These are phyloP conservation scores for Suhomyces sp. DNA, from an alignment of 805 yeast species.

Conservation along the genomic window DNA sequence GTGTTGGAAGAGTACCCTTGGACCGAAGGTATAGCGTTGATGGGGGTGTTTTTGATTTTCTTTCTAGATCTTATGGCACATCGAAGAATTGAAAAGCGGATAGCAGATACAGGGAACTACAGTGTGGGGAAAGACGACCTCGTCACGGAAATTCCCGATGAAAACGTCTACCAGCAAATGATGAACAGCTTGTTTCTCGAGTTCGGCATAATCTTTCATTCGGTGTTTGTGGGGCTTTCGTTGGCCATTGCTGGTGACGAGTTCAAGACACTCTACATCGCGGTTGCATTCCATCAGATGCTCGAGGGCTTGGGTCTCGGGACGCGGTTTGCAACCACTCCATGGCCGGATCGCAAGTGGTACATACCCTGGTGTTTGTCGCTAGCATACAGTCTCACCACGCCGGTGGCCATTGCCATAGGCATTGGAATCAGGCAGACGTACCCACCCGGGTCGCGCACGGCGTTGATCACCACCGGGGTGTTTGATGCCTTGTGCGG, in stretches of 20 bases:
- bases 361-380: slow-evolving; percentile 46
- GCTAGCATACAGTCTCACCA: slow-evolving; percentile 40
- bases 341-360: slow-evolving; percentile 26
- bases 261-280: slow-evolving; percentile 26
- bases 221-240: slow-evolving; percentile 32
- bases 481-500: slow-evolving; percentile 72
- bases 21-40: slow-evolving; percentile 31
- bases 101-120: neutral
- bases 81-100: slow-evolving; percentile 8
- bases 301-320: slow-evolving; percentile 35
- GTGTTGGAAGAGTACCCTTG: slow-evolving; percentile 27
- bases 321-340: slow-evolving; percentile 26
- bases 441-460: slow-evolving; percentile 57
- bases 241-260: slow-evolving; percentile 31
- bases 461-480: slow-evolving; percentile 65
- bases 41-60: slow-evolving; percentile 30
- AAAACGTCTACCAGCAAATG: slow-evolving; percentile 45
- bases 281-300: slow-evolving; percentile 30
- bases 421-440: slow-evolving; percentile 72
- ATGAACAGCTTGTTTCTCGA: slow-evolving; percentile 45
- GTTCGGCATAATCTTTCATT: slow-evolving; percentile 33
- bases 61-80: slow-evolving; percentile 27
- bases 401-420: slow-evolving; percentile 74
- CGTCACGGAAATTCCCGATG: neutral
- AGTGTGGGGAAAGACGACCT: neutral